A percentile compares a stretch with the other conserved stretches of the same genome.
Conservation (phyloP, 495 filamentous ascomycete genomes). For the Talaromyces proteolyticus region DNA sequence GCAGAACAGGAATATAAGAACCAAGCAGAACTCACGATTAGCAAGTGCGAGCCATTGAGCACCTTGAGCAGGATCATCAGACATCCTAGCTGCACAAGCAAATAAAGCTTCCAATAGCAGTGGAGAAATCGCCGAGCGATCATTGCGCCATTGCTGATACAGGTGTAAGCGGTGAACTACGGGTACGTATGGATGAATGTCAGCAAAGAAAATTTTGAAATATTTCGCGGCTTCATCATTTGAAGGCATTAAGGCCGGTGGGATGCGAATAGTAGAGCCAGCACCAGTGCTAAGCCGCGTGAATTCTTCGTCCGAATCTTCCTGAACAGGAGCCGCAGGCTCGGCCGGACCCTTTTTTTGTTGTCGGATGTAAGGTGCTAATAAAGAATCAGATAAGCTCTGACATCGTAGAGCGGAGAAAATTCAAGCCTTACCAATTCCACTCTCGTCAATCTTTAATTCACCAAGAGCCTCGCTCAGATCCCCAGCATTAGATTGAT, state of each 20-base stretch:
- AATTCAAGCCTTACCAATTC: slow-evolving; percentile 61
- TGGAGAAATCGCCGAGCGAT: slow-evolving; percentile 82
- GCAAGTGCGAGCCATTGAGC: slow-evolving; percentile 94
- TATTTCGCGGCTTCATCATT: slow-evolving; percentile 78
- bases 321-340: slow-evolving; percentile 66
- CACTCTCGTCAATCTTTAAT: slow-evolving; percentile 80
- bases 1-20: background rate
- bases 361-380: slow-evolving; percentile 81
- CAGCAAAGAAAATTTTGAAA: slow-evolving; percentile 87
- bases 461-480: slow-evolving; percentile 79
- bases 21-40: slow-evolving; percentile 56
- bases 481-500: slow-evolving; percentile 63
- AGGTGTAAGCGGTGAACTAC: slow-evolving; percentile 80
- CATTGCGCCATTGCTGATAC: slow-evolving; percentile 88
- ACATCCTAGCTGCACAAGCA: slow-evolving; percentile 78
- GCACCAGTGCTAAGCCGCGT: slow-evolving; percentile 61
- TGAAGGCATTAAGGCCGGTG: slow-evolving; percentile 87
- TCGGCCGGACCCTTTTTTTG: slow-evolving; percentile 60
- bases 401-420: background rate
- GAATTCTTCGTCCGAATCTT: slow-evolving; percentile 66
- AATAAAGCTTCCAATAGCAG: slow-evolving; percentile 94
- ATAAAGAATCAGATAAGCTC: background rate
- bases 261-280: slow-evolving; percentile 78
- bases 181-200: slow-evolving; percentile 95
- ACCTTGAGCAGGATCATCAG: slow-evolving; percentile 76